These are phyloP conservation scores for Talaromyces rugulosus DNA, from an alignment of 2,329 filamentous ascomycete species.

Conservation along the genomic window DNA sequence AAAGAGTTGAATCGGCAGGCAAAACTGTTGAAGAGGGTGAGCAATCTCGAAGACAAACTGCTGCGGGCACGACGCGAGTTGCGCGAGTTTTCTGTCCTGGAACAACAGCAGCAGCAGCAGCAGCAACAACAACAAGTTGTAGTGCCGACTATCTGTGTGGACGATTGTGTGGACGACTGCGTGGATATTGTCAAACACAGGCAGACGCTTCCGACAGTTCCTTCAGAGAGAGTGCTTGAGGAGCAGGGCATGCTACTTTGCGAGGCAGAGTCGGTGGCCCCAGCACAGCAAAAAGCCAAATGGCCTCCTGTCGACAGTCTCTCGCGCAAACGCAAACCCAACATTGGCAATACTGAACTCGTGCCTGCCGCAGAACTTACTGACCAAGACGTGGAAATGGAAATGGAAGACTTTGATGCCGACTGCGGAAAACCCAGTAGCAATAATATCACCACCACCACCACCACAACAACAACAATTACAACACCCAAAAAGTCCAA, in stretches of 20 bases:
- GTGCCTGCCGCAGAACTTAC: not conserved
- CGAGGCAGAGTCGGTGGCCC: not conserved
- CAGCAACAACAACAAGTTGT: conserved; percentile 8
- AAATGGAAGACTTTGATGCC: conserved; percentile 1
- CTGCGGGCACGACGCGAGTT: conserved; percentile 54
- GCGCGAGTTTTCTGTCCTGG: conserved; percentile 30
- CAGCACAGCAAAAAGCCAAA: conserved; percentile 9
- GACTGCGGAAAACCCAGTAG: conserved; percentile 6
- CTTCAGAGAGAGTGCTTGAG: conserved; percentile 43
- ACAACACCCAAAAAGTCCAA: not conserved
- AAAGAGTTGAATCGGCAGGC: conserved; percentile 55
- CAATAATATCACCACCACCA: not conserved
- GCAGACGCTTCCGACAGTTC: conserved; percentile 37
- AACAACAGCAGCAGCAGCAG: not conserved
- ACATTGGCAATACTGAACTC: too few relatives aligned
- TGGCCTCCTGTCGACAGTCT: conserved; percentile 24
- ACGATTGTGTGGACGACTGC: conserved; percentile 23
- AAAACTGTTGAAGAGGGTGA: conserved; percentile 57
- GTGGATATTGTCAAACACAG: not conserved
- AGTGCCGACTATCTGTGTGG: conserved; percentile 19
- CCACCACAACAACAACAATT: not conserved
- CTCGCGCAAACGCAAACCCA: conserved; percentile 33
- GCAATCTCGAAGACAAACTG: conserved; percentile 57
- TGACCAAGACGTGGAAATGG: not conserved
- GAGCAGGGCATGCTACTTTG: conserved; percentile 1